Base-by-base conservation (phyloP, 768 basidiomycete genomes). In the Mycena kentingensis region DNA sequence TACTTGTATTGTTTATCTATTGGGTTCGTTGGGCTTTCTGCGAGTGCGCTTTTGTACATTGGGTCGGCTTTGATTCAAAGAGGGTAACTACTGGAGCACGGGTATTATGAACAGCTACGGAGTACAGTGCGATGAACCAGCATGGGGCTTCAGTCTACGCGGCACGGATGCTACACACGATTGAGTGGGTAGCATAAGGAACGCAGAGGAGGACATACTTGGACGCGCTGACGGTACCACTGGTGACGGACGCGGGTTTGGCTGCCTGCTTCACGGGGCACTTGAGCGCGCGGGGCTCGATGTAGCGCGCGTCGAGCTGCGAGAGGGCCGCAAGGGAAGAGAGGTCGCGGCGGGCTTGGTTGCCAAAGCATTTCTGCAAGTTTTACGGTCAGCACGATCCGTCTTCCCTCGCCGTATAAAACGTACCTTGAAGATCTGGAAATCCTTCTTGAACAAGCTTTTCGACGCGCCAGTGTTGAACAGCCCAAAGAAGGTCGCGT, bases 361-460 rank as follows among this genome's bases (percentile, higher is more conserved):
- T 46, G 2, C 52, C 52, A 21, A 54, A 54, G 41, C 52, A 54
- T 54, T 54, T 54, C 52, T 41, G 28, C 6, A 21, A 39, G 11
- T 22, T 24, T 5, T 8, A 32, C 8, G 28, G 32, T 27, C 21
- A 38, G 8, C 41, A 12, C 8, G 13, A 42, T 12, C 41, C 31
- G n/a, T 32, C 8, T 32, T 8, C 31, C 8, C 8, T 26, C 41
- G 41, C 5, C 10, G 41, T 10, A 24, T n/a, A 26, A 29, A 38
- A 22, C 54, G 11, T 18, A 57, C 55, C 26, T 60, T 49, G 55
- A 63, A 61, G 34, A 63, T 38, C 31, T 61, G 28, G 49, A 63
- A 56, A n/a, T 59, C 48, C 49, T 61, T 63, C 26, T 36, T 41
- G 52, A 61, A 57, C 38, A 63, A 34, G 5, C 27, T 38, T 19